Evolutionary conservation across 2,329 filamentous ascomycete species (phyloP).

Genomic region (Clarireedia monteithiana): DNA sequence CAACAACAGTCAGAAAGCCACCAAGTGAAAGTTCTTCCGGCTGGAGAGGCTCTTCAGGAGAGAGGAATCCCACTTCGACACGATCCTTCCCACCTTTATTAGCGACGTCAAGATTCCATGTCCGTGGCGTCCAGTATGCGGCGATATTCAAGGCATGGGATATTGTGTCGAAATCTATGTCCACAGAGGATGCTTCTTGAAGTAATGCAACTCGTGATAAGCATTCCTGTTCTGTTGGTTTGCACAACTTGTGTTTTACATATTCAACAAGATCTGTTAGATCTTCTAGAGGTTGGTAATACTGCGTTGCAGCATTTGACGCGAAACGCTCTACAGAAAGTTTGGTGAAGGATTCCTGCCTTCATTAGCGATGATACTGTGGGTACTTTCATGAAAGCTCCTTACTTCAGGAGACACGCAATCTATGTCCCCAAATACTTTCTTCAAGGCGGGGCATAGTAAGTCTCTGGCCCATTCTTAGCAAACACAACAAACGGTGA

Average conservation of each 20-base stretch:
- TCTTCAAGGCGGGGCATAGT: conserved; percentile 52
- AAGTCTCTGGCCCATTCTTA: conserved; percentile 31
- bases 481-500: not conserved
- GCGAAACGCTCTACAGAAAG: conserved; percentile 54
- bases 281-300: conserved; percentile 56
- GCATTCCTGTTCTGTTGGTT: conserved; percentile 40
- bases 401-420: conserved; percentile 45
- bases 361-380: conserved; percentile 7
- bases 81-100: conserved; percentile 37
- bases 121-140: conserved; percentile 49
- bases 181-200: conserved; percentile 53
- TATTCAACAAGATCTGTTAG: conserved; percentile 48
- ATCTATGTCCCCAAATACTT: conserved; percentile 47
- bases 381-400: not conserved
- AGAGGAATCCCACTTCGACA: conserved; percentile 76
- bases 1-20: conserved; percentile 71
- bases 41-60: conserved; percentile 54
- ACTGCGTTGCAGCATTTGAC: conserved; percentile 58
- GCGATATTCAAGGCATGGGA: conserved; percentile 59
- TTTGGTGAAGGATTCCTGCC: conserved; percentile 52
- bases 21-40: conserved; percentile 69
- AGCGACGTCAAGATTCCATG: conserved; percentile 21
- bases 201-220: conserved; percentile 38
- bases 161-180: conserved; percentile 69
- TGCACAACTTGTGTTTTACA: conserved; percentile 45